phyloP scores from a whole-genome alignment of 2,329 filamentous ascomycete genomes.

The Penicillium sp. region DNA sequence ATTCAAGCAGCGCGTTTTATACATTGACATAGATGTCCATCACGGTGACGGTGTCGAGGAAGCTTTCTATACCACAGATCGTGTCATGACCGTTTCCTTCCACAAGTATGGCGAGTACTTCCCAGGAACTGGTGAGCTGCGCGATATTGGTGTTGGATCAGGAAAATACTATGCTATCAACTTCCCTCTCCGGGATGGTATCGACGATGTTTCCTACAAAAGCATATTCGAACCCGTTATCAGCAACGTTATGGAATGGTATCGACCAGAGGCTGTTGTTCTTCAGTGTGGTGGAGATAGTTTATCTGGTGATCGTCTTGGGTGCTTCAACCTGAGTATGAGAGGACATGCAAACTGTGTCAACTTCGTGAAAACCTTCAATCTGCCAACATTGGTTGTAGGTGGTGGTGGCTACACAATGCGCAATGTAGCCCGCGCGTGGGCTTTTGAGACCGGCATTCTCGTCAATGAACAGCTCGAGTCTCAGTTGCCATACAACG shows the following conservation, averaged over 20 bases:
- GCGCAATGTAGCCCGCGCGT: conserved; percentile 61
- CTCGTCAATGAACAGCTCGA: conserved; percentile 80
- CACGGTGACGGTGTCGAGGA: conserved; percentile 68
- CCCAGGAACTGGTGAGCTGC: conserved; percentile 64
- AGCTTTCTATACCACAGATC: conserved; percentile 67
- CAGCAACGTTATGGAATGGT: conserved; percentile 65
- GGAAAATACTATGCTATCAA: conserved; percentile 68
- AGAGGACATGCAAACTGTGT: conserved; percentile 67
- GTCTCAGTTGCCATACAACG: conserved; percentile 84
- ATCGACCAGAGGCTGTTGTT: conserved; percentile 63
- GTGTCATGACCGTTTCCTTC: conserved; percentile 69
- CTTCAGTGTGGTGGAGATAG: conserved; percentile 67
- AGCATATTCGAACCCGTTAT: conserved; percentile 66
- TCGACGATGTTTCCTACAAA: conserved; percentile 65
- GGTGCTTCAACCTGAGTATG: conserved; percentile 69
- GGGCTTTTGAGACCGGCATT: conserved; percentile 68
- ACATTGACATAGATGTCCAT: conserved; percentile 66
- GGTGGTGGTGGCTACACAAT: conserved; percentile 68
- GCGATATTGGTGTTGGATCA: conserved; percentile 63
- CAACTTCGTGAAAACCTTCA: conserved; percentile 64
- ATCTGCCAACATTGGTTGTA: conserved; percentile 61
- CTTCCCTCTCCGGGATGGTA: conserved; percentile 65
- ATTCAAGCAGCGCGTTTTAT: conserved; percentile 61
- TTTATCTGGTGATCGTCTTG: conserved; percentile 62
- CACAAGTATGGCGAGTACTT: conserved; percentile 73